Evolutionary conservation across 164 flowering plant genomes (phyloP).

Genomic region (Piper betle): DNA sequence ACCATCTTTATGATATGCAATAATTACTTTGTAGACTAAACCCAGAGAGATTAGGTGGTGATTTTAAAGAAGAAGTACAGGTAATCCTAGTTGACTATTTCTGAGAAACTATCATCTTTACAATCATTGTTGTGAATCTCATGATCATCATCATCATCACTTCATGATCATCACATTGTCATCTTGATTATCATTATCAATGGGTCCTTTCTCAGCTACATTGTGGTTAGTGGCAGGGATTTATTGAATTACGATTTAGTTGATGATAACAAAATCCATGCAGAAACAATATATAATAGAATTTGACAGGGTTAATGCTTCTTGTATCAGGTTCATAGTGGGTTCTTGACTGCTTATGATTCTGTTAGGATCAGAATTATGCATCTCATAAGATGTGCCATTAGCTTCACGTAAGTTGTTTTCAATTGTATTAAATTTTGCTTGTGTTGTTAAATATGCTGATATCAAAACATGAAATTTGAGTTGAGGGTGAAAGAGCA

Average conservation of each 20-base stretch:
- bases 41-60: conserved; percentile 94
- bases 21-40: conserved; percentile 42
- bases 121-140: too few relatives aligned
- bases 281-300: neutral
- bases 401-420: conserved; percentile 49
- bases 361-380: conserved; percentile 75
- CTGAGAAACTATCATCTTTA: too few relatives aligned
- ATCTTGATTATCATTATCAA: too few relatives aligned
- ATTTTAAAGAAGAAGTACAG: conserved; percentile 87
- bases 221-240: too few relatives aligned
- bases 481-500: neutral
- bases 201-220: too few relatives aligned
- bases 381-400: conserved; percentile 53
- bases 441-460: neutral
- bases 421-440: neutral
- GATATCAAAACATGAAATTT: neutral
- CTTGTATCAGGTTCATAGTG: conserved; percentile 77
- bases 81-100: conserved; percentile 20
- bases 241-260: too few relatives aligned
- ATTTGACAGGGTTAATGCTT: neutral
- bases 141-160: too few relatives aligned
- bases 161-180: too few relatives aligned
- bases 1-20: neutral
- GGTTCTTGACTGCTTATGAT: conserved; percentile 91
- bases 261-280: too few relatives aligned